phyloP scores from a whole-genome alignment of 2,329 filamentous ascomycete genomes.

The Diplodia seriata region DNA sequence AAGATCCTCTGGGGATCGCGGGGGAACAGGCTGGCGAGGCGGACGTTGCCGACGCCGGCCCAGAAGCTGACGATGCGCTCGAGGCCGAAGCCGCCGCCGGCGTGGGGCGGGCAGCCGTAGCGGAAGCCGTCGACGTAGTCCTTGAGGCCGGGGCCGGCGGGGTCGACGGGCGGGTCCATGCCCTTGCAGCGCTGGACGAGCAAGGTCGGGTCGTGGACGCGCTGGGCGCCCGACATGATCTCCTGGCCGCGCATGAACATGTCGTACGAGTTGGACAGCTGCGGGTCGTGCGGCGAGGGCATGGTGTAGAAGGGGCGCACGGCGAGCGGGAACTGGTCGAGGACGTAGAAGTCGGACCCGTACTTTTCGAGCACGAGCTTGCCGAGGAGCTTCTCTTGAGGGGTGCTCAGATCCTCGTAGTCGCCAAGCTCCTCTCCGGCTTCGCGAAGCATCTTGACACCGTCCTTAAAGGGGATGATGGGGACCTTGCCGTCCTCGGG shows the following conservation, averaged over 20 bases:
- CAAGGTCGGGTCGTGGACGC: slow-evolving; percentile 67
- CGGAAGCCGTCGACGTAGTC: slow-evolving; percentile 70
- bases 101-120: slow-evolving; percentile 69
- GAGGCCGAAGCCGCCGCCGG: slow-evolving; percentile 69
- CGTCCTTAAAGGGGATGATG: slow-evolving; percentile 78
- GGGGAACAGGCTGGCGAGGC: slow-evolving; percentile 68
- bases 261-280: slow-evolving; percentile 69
- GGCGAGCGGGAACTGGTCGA: slow-evolving; percentile 92
- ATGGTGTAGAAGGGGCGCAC: slow-evolving; percentile 94
- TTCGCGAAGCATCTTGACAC: slow-evolving; percentile 76
- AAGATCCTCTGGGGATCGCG: slow-evolving; percentile 65
- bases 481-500: slow-evolving; percentile 77
- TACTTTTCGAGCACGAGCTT: slow-evolving; percentile 86
- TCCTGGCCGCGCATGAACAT: slow-evolving; percentile 76
- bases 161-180: slow-evolving; percentile 64
- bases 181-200: slow-evolving; percentile 64
- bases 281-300: slow-evolving; percentile 59
- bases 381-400: slow-evolving; percentile 88
- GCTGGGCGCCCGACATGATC: slow-evolving; percentile 71
- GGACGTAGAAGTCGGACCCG: slow-evolving; percentile 93
- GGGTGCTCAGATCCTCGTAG: slow-evolving; percentile 79
- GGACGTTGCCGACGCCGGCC: slow-evolving; percentile 68
- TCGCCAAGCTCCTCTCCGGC: slow-evolving; percentile 78
- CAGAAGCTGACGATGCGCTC: slow-evolving; percentile 73
- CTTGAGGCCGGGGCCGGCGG: slow-evolving; percentile 64